Conservation (phyloP, 163 green algal species). For the Prototheca wickerhamii region DNA sequence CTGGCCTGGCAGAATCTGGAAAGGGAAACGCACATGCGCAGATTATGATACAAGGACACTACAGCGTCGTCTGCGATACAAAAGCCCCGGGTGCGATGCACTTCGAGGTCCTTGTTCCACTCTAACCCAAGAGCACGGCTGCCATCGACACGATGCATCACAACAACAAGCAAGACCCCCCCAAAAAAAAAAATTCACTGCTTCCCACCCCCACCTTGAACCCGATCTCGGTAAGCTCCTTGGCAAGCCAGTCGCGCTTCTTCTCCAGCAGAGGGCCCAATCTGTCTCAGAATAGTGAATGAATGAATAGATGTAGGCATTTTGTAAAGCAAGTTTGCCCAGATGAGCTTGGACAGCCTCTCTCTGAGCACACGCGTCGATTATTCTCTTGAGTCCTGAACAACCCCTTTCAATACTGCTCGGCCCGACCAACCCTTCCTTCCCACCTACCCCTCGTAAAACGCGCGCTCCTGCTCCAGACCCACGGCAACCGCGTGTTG, state of each 20-base stretch:
- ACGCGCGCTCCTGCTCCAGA: conserved; percentile 53
- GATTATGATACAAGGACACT: neutral
- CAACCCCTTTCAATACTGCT: neutral
- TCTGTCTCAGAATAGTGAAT: neutral
- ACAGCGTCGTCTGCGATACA: neutral
- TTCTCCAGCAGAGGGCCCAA: conserved; percentile 26
- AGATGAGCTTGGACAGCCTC: neutral
- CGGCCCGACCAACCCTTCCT: neutral
- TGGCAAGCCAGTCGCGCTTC: conserved; percentile 45
- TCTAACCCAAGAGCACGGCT: neutral
- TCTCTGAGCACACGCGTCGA: neutral
- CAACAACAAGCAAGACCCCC: neutral
- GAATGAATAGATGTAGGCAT: neutral
- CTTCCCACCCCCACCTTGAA: conserved; percentile 29
- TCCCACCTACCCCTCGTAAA: too few relatives aligned
- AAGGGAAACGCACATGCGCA: neutral
- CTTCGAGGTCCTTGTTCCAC: too few relatives aligned
- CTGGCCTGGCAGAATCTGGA: conserved; percentile 41
- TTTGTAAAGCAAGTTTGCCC: neutral
- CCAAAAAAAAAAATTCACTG: too few relatives aligned
- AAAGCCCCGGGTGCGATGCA: neutral
- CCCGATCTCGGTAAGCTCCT: conserved; percentile 35
- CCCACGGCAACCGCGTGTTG: conserved; percentile 65
- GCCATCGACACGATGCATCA: neutral
- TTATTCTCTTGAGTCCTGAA: neutral